phyloP scores from a whole-genome alignment of 1,284 basidiomycete genomes.

The Retiboletus fuscus region DNA sequence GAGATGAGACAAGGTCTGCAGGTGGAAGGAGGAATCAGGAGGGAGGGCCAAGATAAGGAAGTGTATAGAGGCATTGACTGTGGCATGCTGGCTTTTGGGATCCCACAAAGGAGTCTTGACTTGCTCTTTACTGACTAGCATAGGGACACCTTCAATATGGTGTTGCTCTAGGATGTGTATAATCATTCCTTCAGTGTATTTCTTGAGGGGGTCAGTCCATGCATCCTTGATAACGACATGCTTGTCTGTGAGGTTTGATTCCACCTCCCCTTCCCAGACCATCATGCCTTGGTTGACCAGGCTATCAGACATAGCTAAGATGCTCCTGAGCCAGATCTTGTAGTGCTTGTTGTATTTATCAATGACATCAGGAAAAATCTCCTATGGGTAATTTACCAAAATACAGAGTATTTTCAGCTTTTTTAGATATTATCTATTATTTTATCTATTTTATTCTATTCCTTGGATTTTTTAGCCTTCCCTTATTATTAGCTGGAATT shows the following conservation, averaged over 20 bases:
- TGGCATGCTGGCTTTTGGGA: not conserved
- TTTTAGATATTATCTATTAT: too few relatives aligned
- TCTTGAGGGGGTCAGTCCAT: not conserved
- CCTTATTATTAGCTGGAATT: too few relatives aligned
- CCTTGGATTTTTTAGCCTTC: too few relatives aligned
- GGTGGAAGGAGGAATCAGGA: slow-evolving; percentile 4
- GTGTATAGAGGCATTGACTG: slow-evolving; percentile 12
- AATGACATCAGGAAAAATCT: too few relatives aligned
- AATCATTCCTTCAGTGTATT: too few relatives aligned
- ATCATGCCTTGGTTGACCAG: slow-evolving; percentile 8
- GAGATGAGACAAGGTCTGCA: slow-evolving; percentile 9
- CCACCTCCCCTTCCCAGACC: slow-evolving; percentile 18
- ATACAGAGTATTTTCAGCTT: too few relatives aligned
- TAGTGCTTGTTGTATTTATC: not conserved
- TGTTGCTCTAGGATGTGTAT: too few relatives aligned
- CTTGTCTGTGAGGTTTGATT: not conserved
- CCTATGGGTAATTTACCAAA: too few relatives aligned
- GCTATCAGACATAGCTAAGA: slow-evolving; percentile 17
- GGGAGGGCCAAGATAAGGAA: not conserved
- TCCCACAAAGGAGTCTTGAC: slow-evolving; percentile 6
- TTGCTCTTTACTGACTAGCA: slow-evolving; percentile 16
- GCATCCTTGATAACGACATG: slow-evolving; percentile 13
- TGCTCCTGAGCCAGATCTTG: not conserved
- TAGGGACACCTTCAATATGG: slow-evolving; percentile 12
- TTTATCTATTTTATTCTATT: too few relatives aligned